Percentiles rank a stretch among this genome's conserved stretches.
Conservation (phyloP, 768 basidiomycete genomes). For the Collybiopsis confluens region DNA sequence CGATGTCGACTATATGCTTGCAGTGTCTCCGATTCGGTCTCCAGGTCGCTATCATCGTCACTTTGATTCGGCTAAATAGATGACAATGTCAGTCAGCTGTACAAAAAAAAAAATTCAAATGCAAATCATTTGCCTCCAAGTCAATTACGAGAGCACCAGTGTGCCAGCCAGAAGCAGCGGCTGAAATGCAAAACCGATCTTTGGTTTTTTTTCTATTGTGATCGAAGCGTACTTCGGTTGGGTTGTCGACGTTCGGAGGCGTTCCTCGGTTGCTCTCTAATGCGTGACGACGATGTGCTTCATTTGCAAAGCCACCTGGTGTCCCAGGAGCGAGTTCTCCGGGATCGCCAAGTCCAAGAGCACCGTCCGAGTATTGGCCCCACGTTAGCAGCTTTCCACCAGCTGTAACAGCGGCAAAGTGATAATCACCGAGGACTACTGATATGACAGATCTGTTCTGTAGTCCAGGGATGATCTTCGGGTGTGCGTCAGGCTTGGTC, state of each 20-base stretch:
- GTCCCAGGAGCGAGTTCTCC: slow-evolving; percentile 41
- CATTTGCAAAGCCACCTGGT: slow-evolving; percentile 55
- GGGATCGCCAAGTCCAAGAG: slow-evolving; percentile 84
- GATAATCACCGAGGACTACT: slow-evolving; percentile 89
- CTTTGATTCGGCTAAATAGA: slow-evolving; percentile 28
- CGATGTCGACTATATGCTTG: slow-evolving; percentile 3
- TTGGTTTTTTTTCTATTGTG: slow-evolving; percentile 43
- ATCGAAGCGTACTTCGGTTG: slow-evolving; percentile 73
- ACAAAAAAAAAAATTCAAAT: neutral
- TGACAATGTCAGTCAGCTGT: neutral
- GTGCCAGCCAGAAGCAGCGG: slow-evolving; percentile 88
- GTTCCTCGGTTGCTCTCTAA: slow-evolving; percentile 22
- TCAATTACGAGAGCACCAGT: slow-evolving; percentile 86
- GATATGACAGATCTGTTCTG: slow-evolving; percentile 81
- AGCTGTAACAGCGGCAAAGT: slow-evolving; percentile 79
- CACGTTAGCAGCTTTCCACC: slow-evolving; percentile 76
- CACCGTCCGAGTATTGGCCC: slow-evolving; percentile 75
- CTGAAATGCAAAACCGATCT: slow-evolving; percentile 72
- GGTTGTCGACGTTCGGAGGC: slow-evolving; percentile 48
- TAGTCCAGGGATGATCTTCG: slow-evolving; percentile 65
- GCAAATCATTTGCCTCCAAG: slow-evolving; percentile 57
- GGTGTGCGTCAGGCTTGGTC: slow-evolving; percentile 38
- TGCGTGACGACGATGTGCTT: slow-evolving; percentile 26
- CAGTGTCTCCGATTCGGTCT: slow-evolving; percentile 23
- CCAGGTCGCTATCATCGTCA: slow-evolving; percentile 33